These are phyloP conservation scores for Talaromyces atroroseus DNA, from an alignment of 2,329 filamentous ascomycete species.

Conservation along the genomic window DNA sequence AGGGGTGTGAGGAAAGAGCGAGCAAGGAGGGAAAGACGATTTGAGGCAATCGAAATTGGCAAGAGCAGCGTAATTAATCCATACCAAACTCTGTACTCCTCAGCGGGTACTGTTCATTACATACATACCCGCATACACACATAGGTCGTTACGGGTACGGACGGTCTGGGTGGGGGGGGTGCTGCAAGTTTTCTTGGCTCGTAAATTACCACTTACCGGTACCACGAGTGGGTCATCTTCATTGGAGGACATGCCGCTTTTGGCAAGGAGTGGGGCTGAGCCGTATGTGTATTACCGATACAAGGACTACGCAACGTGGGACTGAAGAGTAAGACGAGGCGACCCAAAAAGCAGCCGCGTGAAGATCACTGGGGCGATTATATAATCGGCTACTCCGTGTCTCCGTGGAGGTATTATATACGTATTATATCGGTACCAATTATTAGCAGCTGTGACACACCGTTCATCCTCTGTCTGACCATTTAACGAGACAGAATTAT, in stretches of 20 bases:
- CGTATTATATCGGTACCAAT: too few species aligned
- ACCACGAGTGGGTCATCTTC: neutral
- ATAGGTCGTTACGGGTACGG: neutral
- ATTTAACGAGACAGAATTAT: too few species aligned
- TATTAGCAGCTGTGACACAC: too few species aligned
- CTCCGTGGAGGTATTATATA: too few species aligned
- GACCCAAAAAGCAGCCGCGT: conserved; percentile 12
- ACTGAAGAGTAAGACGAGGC: neutral
- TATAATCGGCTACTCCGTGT: too few species aligned
- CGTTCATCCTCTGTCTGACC: too few species aligned
- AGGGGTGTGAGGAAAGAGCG: neutral
- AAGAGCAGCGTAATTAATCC: neutral
- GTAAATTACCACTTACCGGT: too few species aligned
- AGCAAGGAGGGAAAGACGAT: conserved; percentile 3
- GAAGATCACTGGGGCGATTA: conserved; percentile 10
- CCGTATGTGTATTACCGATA: neutral
- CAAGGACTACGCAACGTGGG: neutral
- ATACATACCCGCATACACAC: neutral
- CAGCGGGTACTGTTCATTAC: conserved; percentile 2
- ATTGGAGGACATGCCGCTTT: neutral
- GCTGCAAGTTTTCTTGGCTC: too few species aligned
- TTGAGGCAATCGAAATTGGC: conserved; percentile 10
- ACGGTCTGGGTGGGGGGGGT: neutral
- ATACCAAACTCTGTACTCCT: neutral
- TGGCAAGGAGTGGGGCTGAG: neutral